Percentiles rank a stretch among this genome's conserved stretches.
Conservation (phyloP, 805 yeast species). For the Cyberlindnera euphorbiiphila region DNA sequence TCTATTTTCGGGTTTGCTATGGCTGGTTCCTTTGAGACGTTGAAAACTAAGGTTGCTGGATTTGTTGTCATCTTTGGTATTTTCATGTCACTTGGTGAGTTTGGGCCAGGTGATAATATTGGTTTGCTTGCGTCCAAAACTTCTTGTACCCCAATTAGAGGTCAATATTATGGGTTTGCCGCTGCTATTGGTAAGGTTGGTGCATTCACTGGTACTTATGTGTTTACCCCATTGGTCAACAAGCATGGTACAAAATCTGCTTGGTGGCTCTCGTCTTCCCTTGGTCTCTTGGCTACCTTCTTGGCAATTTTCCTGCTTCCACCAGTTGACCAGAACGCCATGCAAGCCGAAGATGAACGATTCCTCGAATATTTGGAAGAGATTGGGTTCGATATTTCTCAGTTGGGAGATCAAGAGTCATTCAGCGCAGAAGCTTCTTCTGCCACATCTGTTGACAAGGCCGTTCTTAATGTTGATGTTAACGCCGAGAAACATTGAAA, state of each 20-base stretch:
- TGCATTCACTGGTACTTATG: slow-evolving; percentile 86
- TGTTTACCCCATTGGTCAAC: slow-evolving; percentile 75
- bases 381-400: slow-evolving; percentile 66
- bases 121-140: slow-evolving; percentile 87
- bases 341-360: slow-evolving; percentile 68
- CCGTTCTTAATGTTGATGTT: too few species aligned
- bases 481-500: too few species aligned
- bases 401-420: slow-evolving; percentile 44
- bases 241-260: slow-evolving; percentile 71
- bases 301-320: slow-evolving; percentile 74
- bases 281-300: slow-evolving; percentile 69
- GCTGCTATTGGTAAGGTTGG: slow-evolving; percentile 93
- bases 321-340: slow-evolving; percentile 76
- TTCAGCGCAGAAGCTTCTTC: slow-evolving; percentile 6
- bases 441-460: background rate
- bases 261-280: slow-evolving; percentile 74
- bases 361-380: slow-evolving; percentile 64
- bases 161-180: slow-evolving; percentile 85
- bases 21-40: slow-evolving; percentile 62
- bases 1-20: slow-evolving; percentile 77
- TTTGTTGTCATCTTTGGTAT: slow-evolving; percentile 87
- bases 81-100: slow-evolving; percentile 83
- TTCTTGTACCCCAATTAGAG: slow-evolving; percentile 82
- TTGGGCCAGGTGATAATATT: slow-evolving; percentile 91
- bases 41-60: slow-evolving; percentile 63